Evolutionary conservation across 2,329 filamentous ascomycete species (phyloP), one percentile per base, ranked within the genome.

Genomic region (Ophiostoma sp.): DNA sequence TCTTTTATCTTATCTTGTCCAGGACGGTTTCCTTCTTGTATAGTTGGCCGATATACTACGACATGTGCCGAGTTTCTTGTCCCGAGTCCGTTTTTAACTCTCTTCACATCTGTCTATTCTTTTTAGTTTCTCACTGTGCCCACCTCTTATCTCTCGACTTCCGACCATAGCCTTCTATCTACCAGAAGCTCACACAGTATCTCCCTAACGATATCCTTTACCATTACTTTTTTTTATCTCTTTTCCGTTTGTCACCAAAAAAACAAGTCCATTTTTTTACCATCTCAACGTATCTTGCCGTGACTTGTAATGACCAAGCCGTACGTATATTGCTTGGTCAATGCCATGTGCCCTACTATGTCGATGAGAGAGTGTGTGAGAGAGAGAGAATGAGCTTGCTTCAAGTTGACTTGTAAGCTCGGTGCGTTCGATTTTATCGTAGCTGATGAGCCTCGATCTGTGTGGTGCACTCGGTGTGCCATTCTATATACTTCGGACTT

Each of bases 181-280:
- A 71, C 28, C 45, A 50, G 66, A 50, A 52, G 66, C 45, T 50
- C 42, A 33, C 42, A 69, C 42, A 12, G 33, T 33, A 25, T 33
- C 25, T 69, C 64, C n/a, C n/a, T 72, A 73, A 74, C 72, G 72
- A 73, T 74, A 74, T 75, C 73, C 66, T 72, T 71, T 74, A 71
- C 12, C 33, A 45, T 68, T 68, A 69, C 19, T 70, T 64, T 72
- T 17, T 70, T 28, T 1, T 28, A 42, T 11, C 64, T 45, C 19
- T 4, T 42, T 70, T 28, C 42, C 50, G 68, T 69, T 61, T 73
- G 36, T 69, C 55, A 19, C n/a, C 7, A 68, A 72, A 64, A 63
- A 50, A 50, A n/a, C 39, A 4, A 15, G 8, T 42, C n/a, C 19
- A 22, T 61, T 48, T 61, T 61, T 66, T 61, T 25, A 28, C 61